Evolutionary conservation across 768 basidiomycete species (phyloP).

Genomic region (Amanita exitialis): DNA sequence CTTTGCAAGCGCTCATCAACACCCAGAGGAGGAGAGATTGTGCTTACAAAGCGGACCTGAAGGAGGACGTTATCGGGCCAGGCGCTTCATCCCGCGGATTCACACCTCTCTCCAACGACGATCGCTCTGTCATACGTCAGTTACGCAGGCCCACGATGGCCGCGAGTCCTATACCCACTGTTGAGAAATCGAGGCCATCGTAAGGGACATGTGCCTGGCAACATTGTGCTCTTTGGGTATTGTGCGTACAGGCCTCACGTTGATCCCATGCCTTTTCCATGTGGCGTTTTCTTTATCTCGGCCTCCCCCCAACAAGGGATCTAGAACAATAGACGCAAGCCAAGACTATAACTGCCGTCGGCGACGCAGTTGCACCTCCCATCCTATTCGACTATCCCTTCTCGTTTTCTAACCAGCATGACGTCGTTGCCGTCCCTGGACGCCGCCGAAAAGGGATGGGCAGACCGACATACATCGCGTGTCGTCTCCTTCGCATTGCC

Average conservation of each 20-base stretch:
- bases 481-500: slow-evolving; percentile 1
- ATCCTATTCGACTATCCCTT: not conserved
- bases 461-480: not conserved
- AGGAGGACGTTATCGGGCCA: too few species aligned
- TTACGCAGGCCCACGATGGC: too few species aligned
- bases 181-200: too few species aligned
- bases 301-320: too few species aligned
- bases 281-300: not conserved
- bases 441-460: slow-evolving; percentile 24
- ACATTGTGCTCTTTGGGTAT: not conserved
- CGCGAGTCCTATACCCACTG: too few species aligned
- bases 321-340: not conserved
- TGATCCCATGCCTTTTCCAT: not conserved
- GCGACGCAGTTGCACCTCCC: not conserved
- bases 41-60: not conserved
- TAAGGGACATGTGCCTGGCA: not conserved
- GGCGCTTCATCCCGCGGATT: too few species aligned
- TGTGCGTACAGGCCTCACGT: not conserved
- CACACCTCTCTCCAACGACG: too few species aligned
- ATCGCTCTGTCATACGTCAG: too few species aligned
- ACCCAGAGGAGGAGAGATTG: not conserved
- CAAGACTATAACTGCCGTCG: not conserved
- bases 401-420: not conserved
- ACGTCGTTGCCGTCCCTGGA: slow-evolving; percentile 17
- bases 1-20: not conserved